phyloP scores from a whole-genome alignment of 73 alveolate species.

The Paramecium pentaurelia region DNA sequence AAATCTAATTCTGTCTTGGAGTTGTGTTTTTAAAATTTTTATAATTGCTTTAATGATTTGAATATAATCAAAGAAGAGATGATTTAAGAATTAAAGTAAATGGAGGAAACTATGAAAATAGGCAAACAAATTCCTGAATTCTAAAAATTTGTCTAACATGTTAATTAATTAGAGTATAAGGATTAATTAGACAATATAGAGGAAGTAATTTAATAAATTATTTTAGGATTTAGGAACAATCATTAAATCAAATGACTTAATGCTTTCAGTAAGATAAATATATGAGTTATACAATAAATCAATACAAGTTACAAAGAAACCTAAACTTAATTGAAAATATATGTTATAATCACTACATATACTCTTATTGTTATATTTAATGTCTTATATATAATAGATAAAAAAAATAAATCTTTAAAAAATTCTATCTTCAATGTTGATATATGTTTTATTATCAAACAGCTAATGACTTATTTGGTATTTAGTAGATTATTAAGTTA shows the following conservation, averaged over 20 bases:
- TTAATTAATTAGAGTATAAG: not conserved
- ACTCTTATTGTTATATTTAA: not conserved
- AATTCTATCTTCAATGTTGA: not conserved
- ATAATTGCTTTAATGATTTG: not conserved
- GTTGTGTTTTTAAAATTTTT: not conserved
- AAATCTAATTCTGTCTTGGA: not conserved
- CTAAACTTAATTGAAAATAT: not conserved
- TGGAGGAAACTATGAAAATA: not conserved
- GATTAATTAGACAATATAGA: not conserved
- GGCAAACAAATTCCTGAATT: not conserved
- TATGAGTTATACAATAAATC: constrained; percentile 17
- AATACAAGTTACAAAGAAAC: not conserved
- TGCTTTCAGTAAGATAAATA: not conserved
- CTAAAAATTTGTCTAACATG: not conserved
- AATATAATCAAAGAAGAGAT: not conserved
- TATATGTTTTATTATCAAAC: no score
- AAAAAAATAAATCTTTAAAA: no score
- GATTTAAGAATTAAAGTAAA: not conserved
- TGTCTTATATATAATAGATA: not conserved
- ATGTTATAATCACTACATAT: not conserved
- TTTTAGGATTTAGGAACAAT: not conserved
- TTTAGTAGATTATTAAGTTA: not conserved
- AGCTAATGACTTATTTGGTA: no score
- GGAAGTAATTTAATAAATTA: not conserved
- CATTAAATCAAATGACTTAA: not conserved